Evolutionary conservation across 75 land plant genomes (phyloP), one percentile per base, ranked within the genome.

Genomic region (Selaginella tamariscina): DNA sequence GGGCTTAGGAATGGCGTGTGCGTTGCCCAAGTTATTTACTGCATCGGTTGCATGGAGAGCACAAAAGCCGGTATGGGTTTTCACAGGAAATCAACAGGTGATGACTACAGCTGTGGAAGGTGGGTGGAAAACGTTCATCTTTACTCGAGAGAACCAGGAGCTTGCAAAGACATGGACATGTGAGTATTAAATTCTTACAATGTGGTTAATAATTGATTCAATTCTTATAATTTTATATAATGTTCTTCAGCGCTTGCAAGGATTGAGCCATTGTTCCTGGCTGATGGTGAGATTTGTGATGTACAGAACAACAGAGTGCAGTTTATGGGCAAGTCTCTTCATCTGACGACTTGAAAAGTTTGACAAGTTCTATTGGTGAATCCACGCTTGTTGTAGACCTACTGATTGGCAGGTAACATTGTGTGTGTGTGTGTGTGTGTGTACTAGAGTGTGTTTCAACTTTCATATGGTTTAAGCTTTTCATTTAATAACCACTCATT

Each of bases 321-420:
- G 31, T 71, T 18, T 71, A 82, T 55, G 72, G 32, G 71, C 78
- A 83, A 65, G 73, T 83, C 49, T 73, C 88, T 29, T 83, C 86
- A 32, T 80, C 86, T 0, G 68, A 75, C 54, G 75, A 78, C 29
- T 67, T 88, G 20, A 62, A 83, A 64, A 24, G 44, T 55, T 73
- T 85, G 11, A 70, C 73, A 32, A 72, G 78, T 0, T 64, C 63
- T 55, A 67, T 71, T 56, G 69, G 71, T 22, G 56, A 72, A n/a
- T 73, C 75, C 0, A 82, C 81, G 13, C 82, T 73, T 66, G 67
- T 88, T 26, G 78, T 90, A 33, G 75, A 74, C 75, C 83, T 2
- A 73, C 73, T 18, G 92, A 82, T 55, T 88, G 88, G 92, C 84
- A 85, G 92, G 96, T 87, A 11, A n/a, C n/a, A n/a, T n/a, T n/a